A percentile compares a stretch with the other conserved stretches of the same genome.
Conservation (phyloP, 441 rosid species). For the Macaranga tanarius region DNA sequence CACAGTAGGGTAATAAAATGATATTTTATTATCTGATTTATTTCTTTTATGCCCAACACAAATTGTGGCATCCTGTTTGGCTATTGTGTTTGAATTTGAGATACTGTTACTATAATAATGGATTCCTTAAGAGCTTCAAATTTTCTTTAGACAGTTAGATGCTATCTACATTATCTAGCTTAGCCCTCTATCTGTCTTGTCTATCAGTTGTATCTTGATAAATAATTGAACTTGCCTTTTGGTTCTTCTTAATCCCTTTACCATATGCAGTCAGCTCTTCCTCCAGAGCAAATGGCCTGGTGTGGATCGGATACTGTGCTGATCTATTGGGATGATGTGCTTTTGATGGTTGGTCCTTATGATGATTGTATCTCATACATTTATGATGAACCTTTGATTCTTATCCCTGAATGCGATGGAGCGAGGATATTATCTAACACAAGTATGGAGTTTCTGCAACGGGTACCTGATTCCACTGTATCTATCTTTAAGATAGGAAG, state of each 20-base stretch:
- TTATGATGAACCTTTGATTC: constrained; percentile 85
- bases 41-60: neutral
- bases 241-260: neutral
- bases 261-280: constrained; percentile 74
- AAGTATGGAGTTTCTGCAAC: constrained; percentile 86
- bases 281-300: constrained; percentile 98
- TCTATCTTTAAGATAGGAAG: constrained; percentile 97
- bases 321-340: constrained; percentile 92
- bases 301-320: constrained; percentile 95
- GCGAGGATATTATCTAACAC: constrained; percentile 88
- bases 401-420: constrained; percentile 96
- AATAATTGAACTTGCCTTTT: neutral
- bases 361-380: constrained; percentile 82
- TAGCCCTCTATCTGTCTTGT: neutral
- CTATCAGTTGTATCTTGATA: neutral
- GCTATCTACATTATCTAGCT: neutral
- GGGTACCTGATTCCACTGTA: constrained; percentile 96
- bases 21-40: neutral
- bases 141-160: neutral
- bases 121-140: neutral
- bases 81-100: neutral
- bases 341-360: constrained; percentile 93
- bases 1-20: too few relatives aligned
- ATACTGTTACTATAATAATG: neutral
- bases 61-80: neutral